Base-by-base conservation (phyloP, 352 stramenopile species). In the Phytophthora megakarya region DNA sequence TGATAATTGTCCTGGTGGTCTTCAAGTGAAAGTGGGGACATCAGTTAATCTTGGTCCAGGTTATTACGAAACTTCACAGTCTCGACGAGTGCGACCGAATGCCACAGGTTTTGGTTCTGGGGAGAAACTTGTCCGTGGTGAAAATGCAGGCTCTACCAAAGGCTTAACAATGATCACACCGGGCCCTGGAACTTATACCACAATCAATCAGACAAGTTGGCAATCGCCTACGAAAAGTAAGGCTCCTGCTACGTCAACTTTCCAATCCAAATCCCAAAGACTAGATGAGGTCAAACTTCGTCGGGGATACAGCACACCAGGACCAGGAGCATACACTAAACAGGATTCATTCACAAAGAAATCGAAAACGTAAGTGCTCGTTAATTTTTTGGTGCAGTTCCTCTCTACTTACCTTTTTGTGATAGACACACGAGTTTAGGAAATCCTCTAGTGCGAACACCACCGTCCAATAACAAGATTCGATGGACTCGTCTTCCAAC, bases 401-500 rank as follows among this genome's bases (percentile, higher is more conserved):
- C 30, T 9, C 4, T 7, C 13, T 5, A 15, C 30, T 35, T 13
- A 35, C 30, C 8, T 3, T 35, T 35, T 7, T 35, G 8, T 12
- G 42, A 5, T 50, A 78, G 53, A 15, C 59, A 73, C 21, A 54
- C 53, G 16, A 80, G 62, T n/a, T 30, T 78, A 4, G 56, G 72
- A 0, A 84, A 72, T 15, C 30, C 65, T 5, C 28, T 78, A 12
- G 37, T 75, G 5, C 58, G 61, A 21, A 70, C 80, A 0, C 66
- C 76, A 8, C 54, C 76, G 3, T 73, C 72, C 12, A 66, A 50
- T 18, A 79, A 57, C 60, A 84, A 84, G 30, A 76, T 92, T 39
- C 82, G 84, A 39, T 93, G 83, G 85, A 76, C 80, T 22, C 66
- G 83, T 10, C 62, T 93, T 0, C 82, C 85, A 6, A 88, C 82